Evolutionary conservation across 2,329 filamentous ascomycete genomes (phyloP).

Genomic region (Fonsecaea nubica): DNA sequence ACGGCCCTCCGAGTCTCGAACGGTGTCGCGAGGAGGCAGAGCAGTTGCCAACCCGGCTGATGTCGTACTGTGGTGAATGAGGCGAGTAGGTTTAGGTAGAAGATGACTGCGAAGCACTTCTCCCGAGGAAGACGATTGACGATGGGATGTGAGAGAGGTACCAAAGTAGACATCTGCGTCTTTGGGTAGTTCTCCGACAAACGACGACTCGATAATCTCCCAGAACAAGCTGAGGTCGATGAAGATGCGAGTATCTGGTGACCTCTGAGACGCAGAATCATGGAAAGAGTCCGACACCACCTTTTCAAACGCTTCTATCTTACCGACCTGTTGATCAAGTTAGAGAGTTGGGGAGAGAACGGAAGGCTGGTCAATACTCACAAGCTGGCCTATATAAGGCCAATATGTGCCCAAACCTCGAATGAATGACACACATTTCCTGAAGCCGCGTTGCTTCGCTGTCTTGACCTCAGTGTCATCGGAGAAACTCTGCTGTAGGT

Average conservation of each 20-base stretch:
- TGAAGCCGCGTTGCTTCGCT: conserved; percentile 53
- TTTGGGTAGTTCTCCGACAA: conserved; percentile 47
- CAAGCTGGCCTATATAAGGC: conserved; percentile 55
- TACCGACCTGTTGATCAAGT: conserved; percentile 47
- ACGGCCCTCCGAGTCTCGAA: not conserved
- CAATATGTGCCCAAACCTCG: conserved; percentile 51
- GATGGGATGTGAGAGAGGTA: conserved; percentile 46
- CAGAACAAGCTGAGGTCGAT: conserved; percentile 58
- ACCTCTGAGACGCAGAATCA: conserved; percentile 45
- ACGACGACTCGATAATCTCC: conserved; percentile 58
- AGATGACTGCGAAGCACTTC: conserved; percentile 54
- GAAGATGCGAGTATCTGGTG: conserved; percentile 42
- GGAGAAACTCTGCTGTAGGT: conserved; percentile 62
- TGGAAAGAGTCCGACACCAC: conserved; percentile 55
- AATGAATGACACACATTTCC: conserved; percentile 55
- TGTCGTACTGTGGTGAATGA: conserved; percentile 41
- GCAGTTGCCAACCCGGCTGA: not conserved
- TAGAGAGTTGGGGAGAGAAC: not conserved
- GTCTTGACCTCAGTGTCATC: conserved; percentile 47
- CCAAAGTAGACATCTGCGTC: conserved; percentile 52
- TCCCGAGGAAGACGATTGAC: conserved; percentile 36
- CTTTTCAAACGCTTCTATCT: conserved; percentile 52
- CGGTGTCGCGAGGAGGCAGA: not conserved
- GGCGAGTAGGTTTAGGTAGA: conserved; percentile 52
- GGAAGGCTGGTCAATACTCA: conserved; percentile 38